Evolutionary conservation across 2,329 filamentous ascomycete genomes (phyloP).

Genomic region (Aspergillus carbonarius): DNA sequence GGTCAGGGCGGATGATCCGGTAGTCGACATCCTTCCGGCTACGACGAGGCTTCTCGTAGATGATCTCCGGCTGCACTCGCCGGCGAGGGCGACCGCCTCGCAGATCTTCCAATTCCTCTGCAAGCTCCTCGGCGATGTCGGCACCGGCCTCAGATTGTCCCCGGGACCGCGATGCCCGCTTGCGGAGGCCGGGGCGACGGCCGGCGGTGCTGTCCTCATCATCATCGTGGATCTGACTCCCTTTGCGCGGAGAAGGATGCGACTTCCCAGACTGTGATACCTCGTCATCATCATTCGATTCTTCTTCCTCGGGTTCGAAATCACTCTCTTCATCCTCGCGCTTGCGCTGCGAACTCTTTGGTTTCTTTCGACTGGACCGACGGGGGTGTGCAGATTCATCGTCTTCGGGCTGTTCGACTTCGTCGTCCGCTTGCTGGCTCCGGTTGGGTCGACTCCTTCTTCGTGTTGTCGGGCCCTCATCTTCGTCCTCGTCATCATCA

Average conservation of each 20-base stretch:
- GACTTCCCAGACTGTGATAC: conserved; percentile 51
- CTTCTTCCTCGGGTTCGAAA: conserved; percentile 61
- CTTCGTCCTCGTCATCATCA: conserved; percentile 50
- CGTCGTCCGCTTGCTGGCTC: conserved; percentile 26
- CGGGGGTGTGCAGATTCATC: conserved; percentile 33
- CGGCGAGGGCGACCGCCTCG: conserved; percentile 47
- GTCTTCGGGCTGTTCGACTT: conserved; percentile 28
- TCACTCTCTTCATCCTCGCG: conserved; percentile 59
- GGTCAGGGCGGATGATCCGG: conserved; percentile 75
- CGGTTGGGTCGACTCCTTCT: conserved; percentile 39
- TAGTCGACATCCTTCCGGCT: conserved; percentile 74
- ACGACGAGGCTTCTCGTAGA: conserved; percentile 52
- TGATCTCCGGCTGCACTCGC: conserved; percentile 34
- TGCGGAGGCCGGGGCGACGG: conserved; percentile 54
- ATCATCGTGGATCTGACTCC: conserved; percentile 43
- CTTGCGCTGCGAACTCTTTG: conserved; percentile 47
- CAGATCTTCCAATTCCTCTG: conserved; percentile 58
- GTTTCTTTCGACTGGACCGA: conserved; percentile 43
- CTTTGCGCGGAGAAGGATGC: conserved; percentile 45
- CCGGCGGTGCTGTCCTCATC: conserved; percentile 49
- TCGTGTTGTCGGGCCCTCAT: conserved; percentile 53
- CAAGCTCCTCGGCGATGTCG: conserved; percentile 56
- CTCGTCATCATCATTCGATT: conserved; percentile 54
- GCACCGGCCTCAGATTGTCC: conserved; percentile 47
- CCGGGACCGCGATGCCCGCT: conserved; percentile 49